phyloP scores from a whole-genome alignment of 2,329 filamentous ascomycete genomes.

The Fusarium sp. region DNA sequence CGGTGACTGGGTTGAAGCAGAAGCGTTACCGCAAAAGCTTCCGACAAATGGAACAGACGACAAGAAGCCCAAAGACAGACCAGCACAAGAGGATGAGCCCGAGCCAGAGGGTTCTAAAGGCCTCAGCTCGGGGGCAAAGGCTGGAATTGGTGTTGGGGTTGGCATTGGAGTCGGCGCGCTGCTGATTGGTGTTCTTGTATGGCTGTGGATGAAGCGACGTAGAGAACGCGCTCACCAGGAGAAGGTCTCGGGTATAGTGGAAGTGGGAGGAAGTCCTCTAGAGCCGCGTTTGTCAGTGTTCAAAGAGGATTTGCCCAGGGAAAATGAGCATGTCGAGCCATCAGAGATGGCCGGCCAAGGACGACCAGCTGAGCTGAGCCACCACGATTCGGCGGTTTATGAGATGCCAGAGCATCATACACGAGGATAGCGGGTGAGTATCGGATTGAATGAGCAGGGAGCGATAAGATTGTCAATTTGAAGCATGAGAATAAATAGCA shows the following conservation, averaged over 20 bases:
- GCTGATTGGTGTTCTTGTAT: background rate
- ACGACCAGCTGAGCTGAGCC: background rate
- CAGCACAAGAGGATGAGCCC: background rate
- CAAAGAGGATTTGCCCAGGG: background rate
- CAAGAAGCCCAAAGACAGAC: background rate
- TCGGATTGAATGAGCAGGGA: background rate
- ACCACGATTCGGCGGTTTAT: background rate
- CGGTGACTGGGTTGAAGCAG: background rate
- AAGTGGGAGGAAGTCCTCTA: background rate
- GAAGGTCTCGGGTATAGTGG: background rate
- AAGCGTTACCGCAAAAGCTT: background rate
- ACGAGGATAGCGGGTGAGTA: background rate
- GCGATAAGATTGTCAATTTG: background rate
- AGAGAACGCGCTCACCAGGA: background rate
- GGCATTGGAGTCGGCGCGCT: background rate
- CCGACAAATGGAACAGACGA: background rate
- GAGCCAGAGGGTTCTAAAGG: background rate
- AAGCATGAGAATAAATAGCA: background rate
- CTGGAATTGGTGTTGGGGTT: background rate
- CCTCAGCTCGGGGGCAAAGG: background rate
- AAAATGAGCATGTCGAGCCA: background rate
- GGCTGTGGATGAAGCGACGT: background rate
- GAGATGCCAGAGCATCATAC: background rate
- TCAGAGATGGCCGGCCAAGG: background rate
- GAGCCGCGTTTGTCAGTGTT: background rate